phyloP scores from a whole-genome alignment of 169 alveolate genomes.

The Cryptosporidium xiaoi region DNA sequence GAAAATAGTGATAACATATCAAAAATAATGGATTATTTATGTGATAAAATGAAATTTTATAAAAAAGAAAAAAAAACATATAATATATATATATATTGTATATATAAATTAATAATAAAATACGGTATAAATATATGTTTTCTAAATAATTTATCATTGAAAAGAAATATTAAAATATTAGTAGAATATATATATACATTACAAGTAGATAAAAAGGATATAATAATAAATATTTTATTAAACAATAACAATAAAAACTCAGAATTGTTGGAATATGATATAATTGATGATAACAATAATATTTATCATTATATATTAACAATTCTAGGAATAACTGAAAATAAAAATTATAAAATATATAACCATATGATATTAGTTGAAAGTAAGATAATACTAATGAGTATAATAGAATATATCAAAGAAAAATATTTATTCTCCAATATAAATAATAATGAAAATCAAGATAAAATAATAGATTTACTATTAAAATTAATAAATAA shows the following conservation, averaged over 20 bases:
- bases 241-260: conserved; percentile 16
- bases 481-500: conserved; percentile 24
- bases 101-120: conserved; percentile 8
- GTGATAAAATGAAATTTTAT: not conserved
- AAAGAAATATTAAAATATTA: not conserved
- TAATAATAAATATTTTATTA: conserved; percentile 9
- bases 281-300: not conserved
- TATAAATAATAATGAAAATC: conserved; percentile 10
- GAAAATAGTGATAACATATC: not conserved
- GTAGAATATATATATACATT: not conserved
- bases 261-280: not conserved
- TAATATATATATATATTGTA: conserved; percentile 2
- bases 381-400: conserved; percentile 37
- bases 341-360: conserved; percentile 41
- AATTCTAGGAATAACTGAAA: conserved; percentile 11
- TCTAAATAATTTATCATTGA: conserved; percentile 31
- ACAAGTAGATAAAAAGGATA: conserved; percentile 5
- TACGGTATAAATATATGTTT: conserved; percentile 13
- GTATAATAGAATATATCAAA: conserved; percentile 29
- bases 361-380: conserved; percentile 13
- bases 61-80: no score
- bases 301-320: not conserved
- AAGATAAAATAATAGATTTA: conserved; percentile 63
- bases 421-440: conserved; percentile 7
- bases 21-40: conserved; percentile 14